These are phyloP conservation scores for Candida dajiaensis DNA, from an alignment of 805 yeast genomes.

Conservation along the genomic window DNA sequence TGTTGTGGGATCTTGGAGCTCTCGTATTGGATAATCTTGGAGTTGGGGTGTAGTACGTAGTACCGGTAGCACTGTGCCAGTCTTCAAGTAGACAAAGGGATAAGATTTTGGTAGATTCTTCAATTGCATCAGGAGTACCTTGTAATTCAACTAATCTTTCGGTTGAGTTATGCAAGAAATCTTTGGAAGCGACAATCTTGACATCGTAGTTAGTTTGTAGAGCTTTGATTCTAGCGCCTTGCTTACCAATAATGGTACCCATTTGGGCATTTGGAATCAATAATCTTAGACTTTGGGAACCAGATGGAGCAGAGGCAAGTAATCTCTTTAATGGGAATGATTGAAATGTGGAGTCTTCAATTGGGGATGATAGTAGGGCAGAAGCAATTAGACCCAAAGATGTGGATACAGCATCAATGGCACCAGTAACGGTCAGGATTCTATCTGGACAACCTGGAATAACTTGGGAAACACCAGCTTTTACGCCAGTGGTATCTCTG, in stretches of 20 bases:
- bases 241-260: constrained; percentile 85
- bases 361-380: constrained; percentile 46
- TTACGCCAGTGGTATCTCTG: constrained; percentile 68
- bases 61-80: constrained; percentile 59
- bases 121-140: constrained; percentile 63
- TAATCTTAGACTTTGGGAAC: constrained; percentile 55
- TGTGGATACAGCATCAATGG: constrained; percentile 58
- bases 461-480: constrained; percentile 81
- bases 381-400: constrained; percentile 68
- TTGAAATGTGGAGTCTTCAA: constrained; percentile 32
- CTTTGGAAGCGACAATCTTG: constrained; percentile 83
- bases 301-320: constrained; percentile 40
- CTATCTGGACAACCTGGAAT: constrained; percentile 79
- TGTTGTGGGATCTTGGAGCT: constrained; percentile 3
- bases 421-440: constrained; percentile 73
- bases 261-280: constrained; percentile 79
- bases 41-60: constrained; percentile 55
- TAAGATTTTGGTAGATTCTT: constrained; percentile 49
- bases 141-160: constrained; percentile 86
- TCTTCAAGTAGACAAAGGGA: constrained; percentile 73
- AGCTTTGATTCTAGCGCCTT: constrained; percentile 73
- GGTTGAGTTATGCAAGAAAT: constrained; percentile 71
- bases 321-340: constrained; percentile 58
- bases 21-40: constrained; percentile 13
- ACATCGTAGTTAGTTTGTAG: constrained; percentile 65